Evolutionary conservation across 306 rosid species (phyloP), one percentile per base, ranked within the genome.

Genomic region (Argentina anserina): DNA sequence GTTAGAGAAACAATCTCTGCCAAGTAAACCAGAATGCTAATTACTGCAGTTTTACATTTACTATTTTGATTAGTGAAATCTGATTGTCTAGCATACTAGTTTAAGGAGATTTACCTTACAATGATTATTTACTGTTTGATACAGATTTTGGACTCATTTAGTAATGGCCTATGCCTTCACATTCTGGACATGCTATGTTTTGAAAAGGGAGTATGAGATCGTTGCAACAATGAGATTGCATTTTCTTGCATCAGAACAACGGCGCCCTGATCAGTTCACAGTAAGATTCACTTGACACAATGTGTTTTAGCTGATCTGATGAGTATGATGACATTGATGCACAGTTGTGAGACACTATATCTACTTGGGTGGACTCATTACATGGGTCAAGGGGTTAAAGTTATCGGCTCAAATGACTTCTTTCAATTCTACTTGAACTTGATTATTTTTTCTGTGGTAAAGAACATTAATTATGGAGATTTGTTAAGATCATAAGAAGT

Each of bases 111-210:
- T 23, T 7, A n/a, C 49, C 50, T 39, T 36, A 49, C 37, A 36
- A 36, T 36, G 23, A 37, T 52, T 70, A 13, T 21, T 14, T 39
- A 37, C 41, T 25, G 37, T 37, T 23, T 74, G 65, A 82, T 84
- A 82, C 92, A 94, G 99, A 86, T 94, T 94, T 80, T 94, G 97
- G 99, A 89, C 99, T 73, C 99, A 94, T 83, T 79, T 91, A 84
- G 88, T 87, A 71, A 94, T 94, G 97, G 97, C 97, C 56, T 94
- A 94, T 84, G 92, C 80, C 67, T 94, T 94, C 85, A 91, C 99
- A 69, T 85, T 89, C 72, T 94, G 97, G 96, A 87, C 97, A 28
- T 94, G 95, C 82, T 89, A 89, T 78, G 83, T 88, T 69, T 83
- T 94, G 82, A 89, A 82, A 78, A 86, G 77, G 82, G 99, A 94